Percentiles rank a stretch among this genome's conserved stretches.
phyloP scores from a whole-genome alignment of 805 yeast species.

The Debaryomyces hansenii region DNA sequence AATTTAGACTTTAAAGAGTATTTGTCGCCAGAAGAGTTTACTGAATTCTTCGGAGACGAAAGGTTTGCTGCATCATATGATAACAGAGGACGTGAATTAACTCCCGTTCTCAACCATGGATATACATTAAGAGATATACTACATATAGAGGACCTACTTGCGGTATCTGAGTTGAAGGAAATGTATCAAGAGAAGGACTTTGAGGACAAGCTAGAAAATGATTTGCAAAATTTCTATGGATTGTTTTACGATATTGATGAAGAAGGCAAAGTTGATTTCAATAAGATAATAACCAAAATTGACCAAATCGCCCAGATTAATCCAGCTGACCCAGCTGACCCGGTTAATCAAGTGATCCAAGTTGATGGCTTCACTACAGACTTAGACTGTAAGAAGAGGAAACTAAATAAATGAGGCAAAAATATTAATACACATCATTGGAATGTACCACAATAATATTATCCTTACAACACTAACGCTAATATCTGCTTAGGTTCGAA shows the following conservation, averaged over 20 bases:
- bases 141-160: conserved; percentile 5
- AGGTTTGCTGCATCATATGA: conserved; percentile 14
- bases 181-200: conserved; percentile 5
- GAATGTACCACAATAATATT: no score
- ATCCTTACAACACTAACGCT: no score
- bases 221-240: conserved; percentile 19
- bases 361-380: background rate
- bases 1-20: conserved; percentile 55
- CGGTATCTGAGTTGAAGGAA: conserved; percentile 11
- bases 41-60: conserved; percentile 42
- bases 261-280: conserved; percentile 22
- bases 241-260: conserved; percentile 27
- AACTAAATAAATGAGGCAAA: background rate
- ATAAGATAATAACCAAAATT: conserved; percentile 14
- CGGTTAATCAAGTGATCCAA: background rate
- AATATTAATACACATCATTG: background rate
- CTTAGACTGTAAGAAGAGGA: background rate
- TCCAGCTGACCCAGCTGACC: background rate
- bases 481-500: no score
- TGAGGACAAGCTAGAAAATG: conserved; percentile 16
- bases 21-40: conserved; percentile 51
- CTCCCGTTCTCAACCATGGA: conserved; percentile 21
- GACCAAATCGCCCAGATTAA: background rate
- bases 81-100: conserved; percentile 19
- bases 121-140: conserved; percentile 20